Evolutionary conservation across 2,329 filamentous ascomycete species (phyloP).

Genomic region (Verticillium albo-atrum): DNA sequence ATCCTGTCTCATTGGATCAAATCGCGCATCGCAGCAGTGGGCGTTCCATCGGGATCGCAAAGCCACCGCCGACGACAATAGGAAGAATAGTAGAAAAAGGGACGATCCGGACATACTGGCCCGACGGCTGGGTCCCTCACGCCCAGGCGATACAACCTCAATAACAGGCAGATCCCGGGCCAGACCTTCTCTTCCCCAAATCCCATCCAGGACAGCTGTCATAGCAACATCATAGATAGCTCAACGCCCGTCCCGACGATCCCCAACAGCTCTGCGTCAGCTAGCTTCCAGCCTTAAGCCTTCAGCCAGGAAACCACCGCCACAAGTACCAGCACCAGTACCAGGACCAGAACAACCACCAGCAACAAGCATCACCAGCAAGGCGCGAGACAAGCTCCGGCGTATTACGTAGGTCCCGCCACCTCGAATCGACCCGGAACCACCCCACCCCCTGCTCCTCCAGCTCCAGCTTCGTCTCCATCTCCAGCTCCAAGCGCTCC

Average conservation of each 20-base stretch:
- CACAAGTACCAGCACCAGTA: no score
- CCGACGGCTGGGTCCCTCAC: background rate
- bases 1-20: background rate
- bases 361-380: background rate
- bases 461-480: no score
- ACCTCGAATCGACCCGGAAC: background rate
- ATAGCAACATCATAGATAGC: background rate
- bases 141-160: background rate
- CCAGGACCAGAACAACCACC: no score
- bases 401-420: background rate
- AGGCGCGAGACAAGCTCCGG: background rate
- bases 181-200: no score
- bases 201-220: background rate
- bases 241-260: background rate
- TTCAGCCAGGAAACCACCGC: background rate
- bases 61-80: no score
- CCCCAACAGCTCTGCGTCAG: background rate
- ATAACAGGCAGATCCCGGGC: no score
- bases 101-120: background rate
- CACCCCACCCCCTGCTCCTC: background rate
- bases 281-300: background rate
- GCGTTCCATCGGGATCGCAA: background rate
- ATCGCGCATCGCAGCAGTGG: background rate
- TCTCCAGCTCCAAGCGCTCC: no score
- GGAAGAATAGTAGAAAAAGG: background rate